Evolutionary conservation across 108 stramenopile genomes (phyloP).

Genomic region (Cyclotella sp.): DNA sequence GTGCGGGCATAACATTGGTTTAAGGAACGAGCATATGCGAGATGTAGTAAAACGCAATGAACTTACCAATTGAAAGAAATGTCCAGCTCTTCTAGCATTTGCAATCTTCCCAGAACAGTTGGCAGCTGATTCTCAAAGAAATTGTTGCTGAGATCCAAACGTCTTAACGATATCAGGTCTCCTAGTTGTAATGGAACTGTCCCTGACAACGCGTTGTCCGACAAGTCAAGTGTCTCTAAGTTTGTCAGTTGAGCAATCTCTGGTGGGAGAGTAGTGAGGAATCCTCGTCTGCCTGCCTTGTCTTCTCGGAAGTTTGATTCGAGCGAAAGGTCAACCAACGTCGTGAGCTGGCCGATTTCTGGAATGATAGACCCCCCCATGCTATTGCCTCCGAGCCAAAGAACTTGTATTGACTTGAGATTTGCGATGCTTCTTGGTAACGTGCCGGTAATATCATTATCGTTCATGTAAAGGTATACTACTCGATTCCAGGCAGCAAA

Average conservation of each 20-base stretch:
- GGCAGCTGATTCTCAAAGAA: slow-evolving; percentile 48
- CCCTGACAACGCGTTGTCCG: slow-evolving; percentile 43
- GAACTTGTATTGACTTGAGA: slow-evolving; percentile 35
- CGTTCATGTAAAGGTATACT: slow-evolving; percentile 58
- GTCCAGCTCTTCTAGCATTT: slow-evolving; percentile 49
- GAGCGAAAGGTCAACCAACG: slow-evolving; percentile 37
- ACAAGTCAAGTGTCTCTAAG: slow-evolving; percentile 30
- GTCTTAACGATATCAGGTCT: slow-evolving; percentile 41
- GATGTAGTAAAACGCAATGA: background rate
- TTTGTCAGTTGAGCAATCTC: slow-evolving; percentile 35
- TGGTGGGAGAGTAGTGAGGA: slow-evolving; percentile 29
- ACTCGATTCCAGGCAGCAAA: slow-evolving; percentile 39
- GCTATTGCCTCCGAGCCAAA: slow-evolving; percentile 59
- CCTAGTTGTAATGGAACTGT: slow-evolving; percentile 36
- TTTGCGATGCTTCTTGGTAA: slow-evolving; percentile 41
- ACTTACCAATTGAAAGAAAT: slow-evolving; percentile 51
- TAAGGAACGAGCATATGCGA: background rate
- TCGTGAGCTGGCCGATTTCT: slow-evolving; percentile 41
- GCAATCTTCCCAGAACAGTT: slow-evolving; percentile 22
- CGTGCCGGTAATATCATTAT: slow-evolving; percentile 59
- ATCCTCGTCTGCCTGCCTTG: slow-evolving; percentile 23
- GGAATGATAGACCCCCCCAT: slow-evolving; percentile 36
- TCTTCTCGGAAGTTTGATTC: slow-evolving; percentile 47
- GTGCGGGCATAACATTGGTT: background rate
- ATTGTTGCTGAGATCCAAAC: slow-evolving; percentile 38